A percentile compares a stretch with the other conserved stretches of the same genome.
These are phyloP conservation scores for Xylaria grammica DNA, from an alignment of 495 filamentous ascomycete genomes.

Conservation along the genomic window DNA sequence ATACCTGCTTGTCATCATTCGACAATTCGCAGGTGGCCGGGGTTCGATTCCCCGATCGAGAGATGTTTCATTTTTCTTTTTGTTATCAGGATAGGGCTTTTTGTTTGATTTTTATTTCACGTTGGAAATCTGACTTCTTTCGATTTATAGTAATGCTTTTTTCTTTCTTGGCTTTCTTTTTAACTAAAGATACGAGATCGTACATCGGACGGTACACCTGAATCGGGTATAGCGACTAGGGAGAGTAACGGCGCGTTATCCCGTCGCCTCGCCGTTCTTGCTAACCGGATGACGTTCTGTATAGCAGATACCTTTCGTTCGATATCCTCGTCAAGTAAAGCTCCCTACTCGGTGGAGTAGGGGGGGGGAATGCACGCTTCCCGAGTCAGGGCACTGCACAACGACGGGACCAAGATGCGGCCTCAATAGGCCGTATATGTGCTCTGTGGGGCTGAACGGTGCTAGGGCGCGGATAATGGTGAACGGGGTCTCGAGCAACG, in stretches of 20 bases:
- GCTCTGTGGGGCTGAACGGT: too few species aligned
- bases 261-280: constrained; percentile 81
- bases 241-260: constrained; percentile 90
- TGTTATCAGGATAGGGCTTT: too few species aligned
- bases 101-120: neutral
- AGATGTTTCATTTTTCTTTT: constrained; percentile 24
- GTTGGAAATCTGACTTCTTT: neutral
- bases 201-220: too few species aligned
- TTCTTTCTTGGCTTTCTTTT: too few species aligned
- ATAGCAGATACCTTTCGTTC: constrained; percentile 87
- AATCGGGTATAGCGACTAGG: constrained; percentile 85
- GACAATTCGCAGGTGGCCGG: constrained; percentile 43
- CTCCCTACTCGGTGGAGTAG: constrained; percentile 81
- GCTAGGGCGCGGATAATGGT: too few species aligned
- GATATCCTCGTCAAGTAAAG: constrained; percentile 84
- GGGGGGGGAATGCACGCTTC: too few species aligned
- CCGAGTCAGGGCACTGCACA: constrained; percentile 64
- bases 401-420: constrained; percentile 64
- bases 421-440: constrained; percentile 88
- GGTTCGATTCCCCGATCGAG: constrained; percentile 52
- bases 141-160: too few species aligned
- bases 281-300: constrained; percentile 93
- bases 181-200: too few species aligned
- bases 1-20: constrained; percentile 23
- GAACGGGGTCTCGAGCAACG: too few species aligned